These are phyloP conservation scores for Poa annua DNA, from an alignment of 176 grass and related monocot species.

Conservation along the genomic window DNA sequence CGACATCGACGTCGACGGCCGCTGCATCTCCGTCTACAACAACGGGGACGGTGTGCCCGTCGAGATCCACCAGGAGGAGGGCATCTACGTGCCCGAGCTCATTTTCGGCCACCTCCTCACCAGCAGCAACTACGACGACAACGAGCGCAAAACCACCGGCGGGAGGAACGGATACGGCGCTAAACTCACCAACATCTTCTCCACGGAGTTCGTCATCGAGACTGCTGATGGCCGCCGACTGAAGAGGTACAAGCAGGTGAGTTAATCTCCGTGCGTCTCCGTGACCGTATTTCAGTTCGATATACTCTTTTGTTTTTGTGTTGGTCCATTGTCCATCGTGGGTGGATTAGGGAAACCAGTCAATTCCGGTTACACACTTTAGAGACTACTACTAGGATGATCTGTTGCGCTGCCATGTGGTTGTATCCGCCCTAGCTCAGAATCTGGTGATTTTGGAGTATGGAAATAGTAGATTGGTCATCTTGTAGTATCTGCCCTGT, in stretches of 20 bases:
- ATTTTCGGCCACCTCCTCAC: conserved; percentile 98
- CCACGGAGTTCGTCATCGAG: conserved; percentile 89
- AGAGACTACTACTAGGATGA: too few species aligned
- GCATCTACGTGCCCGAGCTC: conserved; percentile 89
- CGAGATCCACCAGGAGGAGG: conserved; percentile 89
- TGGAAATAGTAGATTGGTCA: too few species aligned
- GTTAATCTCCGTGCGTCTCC: not conserved
- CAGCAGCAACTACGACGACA: conserved; percentile 94
- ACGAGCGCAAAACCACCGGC: conserved; percentile 88
- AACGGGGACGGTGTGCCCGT: conserved; percentile 86
- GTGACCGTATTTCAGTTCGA: not conserved
- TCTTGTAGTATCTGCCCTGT: too few species aligned
- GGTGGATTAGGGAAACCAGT: not conserved
- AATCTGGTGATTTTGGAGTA: too few species aligned
- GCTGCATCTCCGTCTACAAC: conserved; percentile 81
- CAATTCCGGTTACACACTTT: too few species aligned
- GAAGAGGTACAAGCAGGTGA: conserved; percentile 90
- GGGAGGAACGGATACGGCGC: conserved; percentile 96
- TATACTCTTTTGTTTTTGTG: not conserved
- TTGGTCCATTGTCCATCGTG: not conserved
- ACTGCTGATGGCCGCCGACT: conserved; percentile 65
- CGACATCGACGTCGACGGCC: conserved; percentile 60
- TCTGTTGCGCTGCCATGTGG: too few species aligned
- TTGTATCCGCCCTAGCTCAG: too few species aligned
- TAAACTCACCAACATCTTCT: conserved; percentile 97